A percentile compares a stretch with the other conserved stretches of the same genome.
Evolutionary conservation across 495 filamentous ascomycete species (phyloP).

Genomic region (Aspergillus leporis): DNA sequence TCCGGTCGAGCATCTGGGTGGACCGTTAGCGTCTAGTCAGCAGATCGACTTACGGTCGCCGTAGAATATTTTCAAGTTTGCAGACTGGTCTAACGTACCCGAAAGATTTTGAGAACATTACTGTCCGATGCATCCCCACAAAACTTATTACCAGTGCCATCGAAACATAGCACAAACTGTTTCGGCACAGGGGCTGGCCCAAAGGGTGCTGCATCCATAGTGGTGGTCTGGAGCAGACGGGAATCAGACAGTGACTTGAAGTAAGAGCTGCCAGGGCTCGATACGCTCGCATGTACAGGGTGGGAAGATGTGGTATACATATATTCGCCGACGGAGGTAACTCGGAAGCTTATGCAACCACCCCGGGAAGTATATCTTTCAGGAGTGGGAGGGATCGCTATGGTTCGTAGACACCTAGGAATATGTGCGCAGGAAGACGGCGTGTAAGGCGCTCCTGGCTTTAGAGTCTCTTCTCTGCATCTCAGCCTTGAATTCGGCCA

Average conservation of each 20-base stretch:
- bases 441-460: slow-evolving; percentile 2
- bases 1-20: slow-evolving; percentile 54
- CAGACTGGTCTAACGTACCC: slow-evolving; percentile 33
- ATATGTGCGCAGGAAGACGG: slow-evolving; percentile 1
- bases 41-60: background rate
- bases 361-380: background rate
- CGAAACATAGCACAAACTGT: slow-evolving; percentile 80
- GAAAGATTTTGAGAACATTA: slow-evolving; percentile 87
- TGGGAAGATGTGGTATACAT: slow-evolving; percentile 1
- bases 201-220: slow-evolving; percentile 22
- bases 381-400: slow-evolving; percentile 1
- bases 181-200: slow-evolving; percentile 31
- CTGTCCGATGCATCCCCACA: slow-evolving; percentile 77
- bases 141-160: slow-evolving; percentile 89
- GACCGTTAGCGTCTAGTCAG: background rate
- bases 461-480: slow-evolving; percentile 10
- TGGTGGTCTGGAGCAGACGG: background rate
- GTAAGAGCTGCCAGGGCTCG: background rate
- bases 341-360: slow-evolving; percentile 1
- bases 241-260: background rate
- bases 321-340: background rate
- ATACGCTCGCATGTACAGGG: background rate
- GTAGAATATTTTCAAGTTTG: background rate
- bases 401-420: slow-evolving; percentile 3
- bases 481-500: slow-evolving; percentile 20